Evolutionary conservation across 2,329 filamentous ascomycete species (phyloP), one percentile per base, ranked within the genome.

Genomic region (Orbilia quercus): DNA sequence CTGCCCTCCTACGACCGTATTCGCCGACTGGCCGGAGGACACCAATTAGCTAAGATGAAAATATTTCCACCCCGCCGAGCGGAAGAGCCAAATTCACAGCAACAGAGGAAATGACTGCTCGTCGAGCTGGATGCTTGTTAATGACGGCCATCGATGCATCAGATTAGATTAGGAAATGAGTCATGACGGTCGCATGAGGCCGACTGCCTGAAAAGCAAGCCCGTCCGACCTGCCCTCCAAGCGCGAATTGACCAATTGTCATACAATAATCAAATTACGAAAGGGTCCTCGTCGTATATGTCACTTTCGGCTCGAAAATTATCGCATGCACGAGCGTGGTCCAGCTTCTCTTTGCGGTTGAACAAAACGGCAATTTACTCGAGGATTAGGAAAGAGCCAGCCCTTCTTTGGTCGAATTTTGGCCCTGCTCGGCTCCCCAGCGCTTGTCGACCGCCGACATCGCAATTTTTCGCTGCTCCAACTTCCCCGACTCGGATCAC

Each of bases 161-260:
- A 57, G 69, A 73, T 73, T 73, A 73, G 69, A 73, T 73, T 66
- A 66, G 45, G 45, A 66, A 59, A 73, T 73, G 69, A 73, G 69
- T 73, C 69, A 73, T 60, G 69, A 54, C 55, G 31, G 22, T 38
- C 40, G 36, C 58, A 58, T 53, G 48, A 66, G 54, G 69, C 22
- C 67, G 50, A 53, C 58, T 42, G 66, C 59, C 59, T 73, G 69
- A 73, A 73, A 73, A 73, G 60, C 57, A 66, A 55, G 53, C 69
- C 48, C 42, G 31, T 40, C 55, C 48, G 42, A 36, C 51, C 12
- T 48, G 42, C 20, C 23, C 60, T 31, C 28, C 9, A 4, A 31
- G 28, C 28, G 28, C 5, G 5, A 28, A 73, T 73, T 73, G 69
- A 73, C 69, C 69, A 73, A 60, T 73, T 65, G 58, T 60, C 36